A percentile compares a stretch with the other conserved stretches of the same genome.
These are phyloP conservation scores for Fusarium hostae DNA, from an alignment of 2,329 filamentous ascomycete species.

Conservation along the genomic window DNA sequence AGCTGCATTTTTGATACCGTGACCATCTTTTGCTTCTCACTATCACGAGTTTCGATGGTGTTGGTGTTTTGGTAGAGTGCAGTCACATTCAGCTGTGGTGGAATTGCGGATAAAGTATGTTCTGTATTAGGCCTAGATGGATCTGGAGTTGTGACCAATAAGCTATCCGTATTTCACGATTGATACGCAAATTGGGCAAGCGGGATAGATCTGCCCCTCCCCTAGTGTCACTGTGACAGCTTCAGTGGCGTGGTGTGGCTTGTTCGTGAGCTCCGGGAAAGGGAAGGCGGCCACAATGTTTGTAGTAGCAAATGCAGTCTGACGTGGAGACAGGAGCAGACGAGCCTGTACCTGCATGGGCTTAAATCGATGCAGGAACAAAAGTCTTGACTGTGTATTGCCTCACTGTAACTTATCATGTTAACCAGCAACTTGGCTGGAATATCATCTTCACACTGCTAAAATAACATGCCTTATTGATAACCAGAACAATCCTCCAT, in stretches of 20 bases:
- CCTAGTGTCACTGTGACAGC: conserved; percentile 20
- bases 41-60: not conserved
- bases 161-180: not conserved
- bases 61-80: conserved; percentile 4
- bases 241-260: conserved; percentile 23
- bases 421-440: not conserved
- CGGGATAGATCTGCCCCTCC: conserved; percentile 10
- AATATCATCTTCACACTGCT: not conserved
- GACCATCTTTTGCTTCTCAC: not conserved
- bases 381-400: not conserved
- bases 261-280: conserved; percentile 23
- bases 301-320: not conserved
- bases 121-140: conserved; percentile 11
- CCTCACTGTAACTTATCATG: not conserved
- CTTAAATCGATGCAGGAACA: not conserved
- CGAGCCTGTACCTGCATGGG: conserved; percentile 3
- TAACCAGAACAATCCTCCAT: not conserved
- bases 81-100: not conserved
- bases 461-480: not conserved
- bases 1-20: not conserved
- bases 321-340: conserved; percentile 21
- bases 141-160: conserved; percentile 3
- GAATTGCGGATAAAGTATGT: not conserved
- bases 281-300: conserved; percentile 15
- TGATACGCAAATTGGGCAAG: conserved; percentile 31